A percentile compares a stretch with the other conserved stretches of the same genome.
Evolutionary conservation across 2,329 filamentous ascomycete species (phyloP).

Genomic region (Pseudogymnoascus sp.): DNA sequence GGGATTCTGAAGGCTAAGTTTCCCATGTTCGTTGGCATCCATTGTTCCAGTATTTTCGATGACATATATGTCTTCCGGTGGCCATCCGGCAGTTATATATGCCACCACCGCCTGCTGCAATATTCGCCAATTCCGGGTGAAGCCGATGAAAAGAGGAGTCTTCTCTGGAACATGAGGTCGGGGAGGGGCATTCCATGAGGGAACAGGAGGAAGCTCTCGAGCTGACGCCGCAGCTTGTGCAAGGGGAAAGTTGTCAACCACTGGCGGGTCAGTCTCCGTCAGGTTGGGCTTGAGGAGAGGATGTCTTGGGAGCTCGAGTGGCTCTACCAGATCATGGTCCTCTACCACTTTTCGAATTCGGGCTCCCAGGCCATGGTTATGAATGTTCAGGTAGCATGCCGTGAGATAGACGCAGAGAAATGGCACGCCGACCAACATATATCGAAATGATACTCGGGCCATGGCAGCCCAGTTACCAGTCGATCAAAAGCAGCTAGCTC

Average conservation of each 20-base stretch:
- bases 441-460: conserved; percentile 5
- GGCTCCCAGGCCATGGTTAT: not conserved
- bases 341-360: not conserved
- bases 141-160: conserved; percentile 50
- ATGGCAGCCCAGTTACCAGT: not conserved
- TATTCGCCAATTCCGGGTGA: conserved; percentile 47
- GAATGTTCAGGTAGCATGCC: not conserved
- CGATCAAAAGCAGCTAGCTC: not conserved
- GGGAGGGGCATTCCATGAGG: conserved; percentile 37
- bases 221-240: conserved; percentile 18
- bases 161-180: conserved; percentile 31
- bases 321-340: not conserved
- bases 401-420: not conserved
- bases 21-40: conserved; percentile 38
- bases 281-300: conserved; percentile 18
- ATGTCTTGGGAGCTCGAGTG: conserved; percentile 4
- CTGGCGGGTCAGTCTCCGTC: conserved; percentile 10
- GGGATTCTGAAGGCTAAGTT: conserved; percentile 44
- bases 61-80: conserved; percentile 43
- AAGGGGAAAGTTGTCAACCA: conserved; percentile 23
- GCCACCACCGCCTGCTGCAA: conserved; percentile 46
- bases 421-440: not conserved
- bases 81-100: conserved; percentile 52
- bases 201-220: conserved; percentile 32
- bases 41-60: conserved; percentile 49